Evolutionary conservation across 208 protist species (phyloP), one percentile per base, ranked within the genome.

Genomic region (Naegleria fowleri): DNA sequence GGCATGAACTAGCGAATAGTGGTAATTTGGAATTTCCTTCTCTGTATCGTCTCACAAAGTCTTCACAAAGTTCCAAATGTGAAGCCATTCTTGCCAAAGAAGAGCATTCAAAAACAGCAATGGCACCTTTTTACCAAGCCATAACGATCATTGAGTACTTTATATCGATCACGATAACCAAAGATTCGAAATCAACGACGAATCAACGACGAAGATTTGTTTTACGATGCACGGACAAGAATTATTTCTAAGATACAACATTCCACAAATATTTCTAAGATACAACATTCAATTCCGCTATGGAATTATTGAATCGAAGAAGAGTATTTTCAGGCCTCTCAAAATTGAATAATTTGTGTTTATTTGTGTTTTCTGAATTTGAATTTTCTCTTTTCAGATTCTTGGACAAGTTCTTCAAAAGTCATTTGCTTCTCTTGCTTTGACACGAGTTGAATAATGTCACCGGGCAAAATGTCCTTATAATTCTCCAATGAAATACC

Each of bases 1-100:
- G 98, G 94, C 98, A 99, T 41, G 97, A 94, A 5, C 97, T 98
- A 0, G 97, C 95, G n/a, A 99, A 93, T 90, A 99, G 83, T 13
- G 98, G 98, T 86, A 98, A 93, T 79, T 90, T 87, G 36, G 84
- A 90, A 15, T 91, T 91, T 0, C 19, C 91, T 29, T 92, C 67
- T 48, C 16, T 93, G 25, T 43, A 36, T 43, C n/a, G 36, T 2
- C 41, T 87, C 40, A 94, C 29, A 67, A 97, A 98, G 93, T 99
- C 97, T 39, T 92, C 52, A 22, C 93, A 92, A 4, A 94, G 95
- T 92, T 97, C 94, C 22, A 96, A 79, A n/a, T 95, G 92, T 3
- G 96, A 93, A 38, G 98, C 91, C 52, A 94, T 91, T 39, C 94
- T 88, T 13, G 96, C 96, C 19, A 79, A n/a, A 13, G 29, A 97